Evolutionary conservation across 2,329 filamentous ascomycete species (phyloP), one percentile per base, ranked within the genome.

Genomic region (Talaromyces atroroseus): DNA sequence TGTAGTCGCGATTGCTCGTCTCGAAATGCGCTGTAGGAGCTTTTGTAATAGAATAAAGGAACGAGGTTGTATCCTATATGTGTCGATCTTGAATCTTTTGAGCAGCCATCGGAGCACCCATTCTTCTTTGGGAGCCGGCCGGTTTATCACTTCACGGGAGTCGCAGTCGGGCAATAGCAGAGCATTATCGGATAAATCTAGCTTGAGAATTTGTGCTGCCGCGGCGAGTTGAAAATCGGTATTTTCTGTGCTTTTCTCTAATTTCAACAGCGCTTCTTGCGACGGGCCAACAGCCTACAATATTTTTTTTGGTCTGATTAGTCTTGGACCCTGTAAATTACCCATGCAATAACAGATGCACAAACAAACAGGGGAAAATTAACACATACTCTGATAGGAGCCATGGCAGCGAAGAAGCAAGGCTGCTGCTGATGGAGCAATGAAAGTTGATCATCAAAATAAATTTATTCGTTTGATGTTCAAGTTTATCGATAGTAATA

Each of bases 81-180:
- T 71, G 61, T 69, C 67, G 49, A 64, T 68, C 62, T 77, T 80
- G 52, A 87, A 61, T 65, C 81, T 85, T 63, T 82, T 84, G 63
- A 86, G 72, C 23, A 87, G 71, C 86, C 86, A 88, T 64, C 81
- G 80, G 57, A 87, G 67, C 14, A 86, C 77, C 83, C 84, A 88
- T 74, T 88, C 84, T 64, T 84, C 81, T 64, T 82, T 80, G 26
- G 74, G 75, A 4, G 72, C 70, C 12, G 72, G 56, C 26, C 50
- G 34, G 11, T 36, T 58, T 5, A 38, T 49, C n/a, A 23, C 10
- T 1, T 53, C 51, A 7, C 38, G 8, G 8, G 12, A 32, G 11
- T 34, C 14, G 2, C 18, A 14, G 38, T 36, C 46, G 21, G 46
- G 20, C 12, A 42, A 23, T 11, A 3, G 21, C 26, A n/a, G 21